Conservation (phyloP, 176 grass and related monocot genomes). For the Aegilops longissima region DNA sequence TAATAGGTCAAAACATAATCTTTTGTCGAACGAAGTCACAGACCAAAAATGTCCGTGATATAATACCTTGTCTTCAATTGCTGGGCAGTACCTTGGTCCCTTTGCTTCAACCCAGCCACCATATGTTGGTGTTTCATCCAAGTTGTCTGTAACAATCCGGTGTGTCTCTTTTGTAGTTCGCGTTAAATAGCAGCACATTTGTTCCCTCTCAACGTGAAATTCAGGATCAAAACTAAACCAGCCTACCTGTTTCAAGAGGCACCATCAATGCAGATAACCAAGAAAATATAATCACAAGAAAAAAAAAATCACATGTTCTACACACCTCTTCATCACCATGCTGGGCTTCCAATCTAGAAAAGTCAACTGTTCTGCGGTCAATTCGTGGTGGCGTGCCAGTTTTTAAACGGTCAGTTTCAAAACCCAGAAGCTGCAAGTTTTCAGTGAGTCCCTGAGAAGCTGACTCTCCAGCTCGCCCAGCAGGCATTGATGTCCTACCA, state of each 20-base stretch:
- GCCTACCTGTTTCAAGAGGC: conserved; percentile 69
- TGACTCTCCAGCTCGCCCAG: conserved; percentile 92
- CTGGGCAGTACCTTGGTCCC: conserved; percentile 92
- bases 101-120: conserved; percentile 97
- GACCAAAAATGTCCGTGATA: conserved; percentile 14
- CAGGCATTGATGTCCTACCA: conserved; percentile 94
- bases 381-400: conserved; percentile 93
- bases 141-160: conserved; percentile 84
- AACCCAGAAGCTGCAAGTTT: conserved; percentile 82
- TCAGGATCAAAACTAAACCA: conserved; percentile 99
- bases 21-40: conserved; percentile 4
- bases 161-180: conserved; percentile 89
- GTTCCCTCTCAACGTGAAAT: conserved; percentile 75
- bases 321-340: conserved; percentile 94
- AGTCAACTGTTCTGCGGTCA: conserved; percentile 75
- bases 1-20: neutral
- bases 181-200: conserved; percentile 97
- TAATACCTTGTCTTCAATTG: conserved; percentile 96
- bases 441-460: conserved; percentile 95
- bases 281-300: neutral
- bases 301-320: neutral
- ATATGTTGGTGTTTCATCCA: conserved; percentile 96
- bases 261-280: conserved; percentile 10
- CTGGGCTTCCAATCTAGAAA: conserved; percentile 85
- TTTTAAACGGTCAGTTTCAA: conserved; percentile 90